A percentile compares a stretch with the other conserved stretches of the same genome.
These are phyloP conservation scores for Linnemannia schmuckeri DNA, from an alignment of 192 early-diverging fungal species.

Conservation along the genomic window DNA sequence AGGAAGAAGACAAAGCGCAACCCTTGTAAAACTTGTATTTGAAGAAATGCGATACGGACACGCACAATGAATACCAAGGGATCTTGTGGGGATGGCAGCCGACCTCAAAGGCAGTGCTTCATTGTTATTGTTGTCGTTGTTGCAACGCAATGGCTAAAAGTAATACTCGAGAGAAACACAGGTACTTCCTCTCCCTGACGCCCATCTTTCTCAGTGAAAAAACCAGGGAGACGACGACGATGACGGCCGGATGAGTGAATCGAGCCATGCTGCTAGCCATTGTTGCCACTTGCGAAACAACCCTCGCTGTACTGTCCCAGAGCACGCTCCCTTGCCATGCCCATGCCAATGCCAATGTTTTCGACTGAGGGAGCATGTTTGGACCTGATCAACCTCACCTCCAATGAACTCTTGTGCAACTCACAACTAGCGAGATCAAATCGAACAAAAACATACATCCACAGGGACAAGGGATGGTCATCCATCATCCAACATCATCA, in stretches of 20 bases:
- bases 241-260: conserved; percentile 34
- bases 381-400: conserved; percentile 1
- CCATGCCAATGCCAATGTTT: background rate
- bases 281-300: background rate
- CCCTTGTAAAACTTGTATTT: background rate
- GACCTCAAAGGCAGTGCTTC: background rate
- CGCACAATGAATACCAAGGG: background rate
- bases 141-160: background rate
- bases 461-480: too few relatives aligned
- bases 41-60: background rate
- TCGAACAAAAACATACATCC: too few relatives aligned
- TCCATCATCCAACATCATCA: background rate
- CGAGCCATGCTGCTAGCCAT: background rate
- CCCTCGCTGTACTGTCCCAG: background rate
- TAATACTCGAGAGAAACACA: background rate
- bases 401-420: background rate
- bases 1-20: conserved; percentile 15
- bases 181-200: background rate
- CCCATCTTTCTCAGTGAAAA: background rate
- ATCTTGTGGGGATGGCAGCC: conserved; percentile 1
- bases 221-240: background rate
- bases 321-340: background rate
- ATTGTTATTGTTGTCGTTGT: too few relatives aligned
- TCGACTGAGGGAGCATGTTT: background rate
- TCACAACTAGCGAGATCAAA: too few relatives aligned